These are phyloP conservation scores for Pichia exigua DNA, from an alignment of 805 yeast species.

Conservation along the genomic window DNA sequence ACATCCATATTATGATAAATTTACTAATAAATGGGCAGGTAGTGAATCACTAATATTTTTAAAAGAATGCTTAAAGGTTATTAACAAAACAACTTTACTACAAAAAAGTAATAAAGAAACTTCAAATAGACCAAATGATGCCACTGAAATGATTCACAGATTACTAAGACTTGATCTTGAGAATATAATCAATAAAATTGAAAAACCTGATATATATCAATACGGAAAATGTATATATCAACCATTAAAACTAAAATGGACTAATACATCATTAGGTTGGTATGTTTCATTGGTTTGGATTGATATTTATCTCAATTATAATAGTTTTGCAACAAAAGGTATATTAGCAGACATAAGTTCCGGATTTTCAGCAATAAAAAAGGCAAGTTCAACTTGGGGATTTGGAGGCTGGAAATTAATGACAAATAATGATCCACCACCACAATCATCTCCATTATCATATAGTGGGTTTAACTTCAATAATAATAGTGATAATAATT, in stretches of 20 bases:
- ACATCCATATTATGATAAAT: conserved; percentile 40
- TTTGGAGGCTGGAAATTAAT: conserved; percentile 18
- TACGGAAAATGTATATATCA: conserved; percentile 35
- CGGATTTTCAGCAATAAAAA: conserved; percentile 26
- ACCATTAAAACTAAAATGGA: conserved; percentile 55
- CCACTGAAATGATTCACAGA: conserved; percentile 29
- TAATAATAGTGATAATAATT: conserved; percentile 8
- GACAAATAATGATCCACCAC: neutral
- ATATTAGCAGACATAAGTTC: conserved; percentile 30
- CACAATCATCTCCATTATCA: neutral
- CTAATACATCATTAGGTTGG: conserved; percentile 62
- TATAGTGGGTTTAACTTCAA: conserved; percentile 3
- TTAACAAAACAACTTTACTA: neutral
- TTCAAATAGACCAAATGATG: neutral
- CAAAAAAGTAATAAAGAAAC: neutral
- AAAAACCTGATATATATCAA: conserved; percentile 32
- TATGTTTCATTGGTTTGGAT: conserved; percentile 62
- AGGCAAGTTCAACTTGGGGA: conserved; percentile 31
- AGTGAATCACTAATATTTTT: conserved; percentile 30
- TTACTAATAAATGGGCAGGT: conserved; percentile 52
- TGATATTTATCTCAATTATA: conserved; percentile 36
- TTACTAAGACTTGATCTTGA: conserved; percentile 32
- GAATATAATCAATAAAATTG: conserved; percentile 8
- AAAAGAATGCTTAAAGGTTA: neutral
- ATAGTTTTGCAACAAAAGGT: conserved; percentile 26